Conservation (phyloP, 331 rosid genomes). For the Stylosanthes scabra region DNA sequence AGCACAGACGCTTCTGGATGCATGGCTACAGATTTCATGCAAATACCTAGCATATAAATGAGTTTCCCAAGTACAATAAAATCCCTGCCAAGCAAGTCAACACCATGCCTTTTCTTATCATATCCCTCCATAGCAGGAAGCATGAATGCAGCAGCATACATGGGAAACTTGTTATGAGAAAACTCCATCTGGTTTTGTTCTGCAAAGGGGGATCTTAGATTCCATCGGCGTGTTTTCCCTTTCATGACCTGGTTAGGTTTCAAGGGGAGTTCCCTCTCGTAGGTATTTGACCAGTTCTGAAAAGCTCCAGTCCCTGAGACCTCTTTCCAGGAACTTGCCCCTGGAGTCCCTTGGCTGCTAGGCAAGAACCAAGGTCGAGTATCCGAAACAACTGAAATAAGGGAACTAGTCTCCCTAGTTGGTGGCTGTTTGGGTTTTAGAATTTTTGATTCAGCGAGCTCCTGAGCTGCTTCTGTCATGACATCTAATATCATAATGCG, state of each 20-base stretch:
- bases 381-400: slow-evolving; percentile 77
- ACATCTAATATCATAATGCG: slow-evolving; percentile 89
- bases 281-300: slow-evolving; percentile 84
- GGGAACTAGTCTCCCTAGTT: slow-evolving; percentile 47
- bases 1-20: slow-evolving; percentile 92
- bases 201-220: slow-evolving; percentile 53
- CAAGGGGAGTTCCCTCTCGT: slow-evolving; percentile 83
- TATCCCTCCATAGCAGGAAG: slow-evolving; percentile 97
- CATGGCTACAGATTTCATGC: slow-evolving; percentile 90
- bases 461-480: slow-evolving; percentile 96
- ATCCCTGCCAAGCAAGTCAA: slow-evolving; percentile 92
- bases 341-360: slow-evolving; percentile 73
- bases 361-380: slow-evolving; percentile 94
- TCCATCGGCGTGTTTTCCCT: slow-evolving; percentile 92
- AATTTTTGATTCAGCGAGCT: slow-evolving; percentile 73
- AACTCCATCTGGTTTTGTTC: slow-evolving; percentile 62
- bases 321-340: slow-evolving; percentile 89
- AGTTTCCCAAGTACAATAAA: slow-evolving; percentile 91
- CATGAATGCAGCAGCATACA: slow-evolving; percentile 93
- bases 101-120: slow-evolving; percentile 93
- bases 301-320: slow-evolving; percentile 66
- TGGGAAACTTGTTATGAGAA: slow-evolving; percentile 92
- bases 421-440: slow-evolving; percentile 58
- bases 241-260: slow-evolving; percentile 67
- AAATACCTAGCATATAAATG: slow-evolving; percentile 86